Evolutionary conservation across 768 basidiomycete genomes (phyloP).

Genomic region (Nidularia sp.): DNA sequence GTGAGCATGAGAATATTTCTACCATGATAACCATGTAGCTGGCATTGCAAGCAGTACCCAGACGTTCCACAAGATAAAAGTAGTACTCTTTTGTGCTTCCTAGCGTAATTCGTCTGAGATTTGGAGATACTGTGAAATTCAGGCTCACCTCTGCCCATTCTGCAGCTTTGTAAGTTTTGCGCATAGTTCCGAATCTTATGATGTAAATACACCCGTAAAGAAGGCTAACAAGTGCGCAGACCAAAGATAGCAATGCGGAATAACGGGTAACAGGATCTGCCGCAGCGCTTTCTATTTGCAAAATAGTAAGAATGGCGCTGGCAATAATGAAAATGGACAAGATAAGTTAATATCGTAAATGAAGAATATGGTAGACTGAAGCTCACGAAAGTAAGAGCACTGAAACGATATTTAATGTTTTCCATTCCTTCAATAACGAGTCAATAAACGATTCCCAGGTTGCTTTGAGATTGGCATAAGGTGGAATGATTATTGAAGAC

Average conservation of each 20-base stretch:
- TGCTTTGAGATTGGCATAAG: conserved; percentile 13
- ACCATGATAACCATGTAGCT: conserved; percentile 63
- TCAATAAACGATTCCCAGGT: conserved; percentile 26
- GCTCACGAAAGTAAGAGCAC: conserved; percentile 25
- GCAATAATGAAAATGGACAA: too few species aligned
- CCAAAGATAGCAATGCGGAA: conserved; percentile 50
- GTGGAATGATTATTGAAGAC: conserved; percentile 8
- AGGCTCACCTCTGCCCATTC: conserved; percentile 54
- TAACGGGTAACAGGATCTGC: conserved; percentile 53
- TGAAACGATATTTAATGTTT: conserved; percentile 29
- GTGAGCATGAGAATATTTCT: neutral
- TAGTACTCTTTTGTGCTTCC: conserved; percentile 43
- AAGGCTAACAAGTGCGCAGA: conserved; percentile 59
- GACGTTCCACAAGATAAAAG: conserved; percentile 49
- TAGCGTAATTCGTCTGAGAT: conserved; percentile 10
- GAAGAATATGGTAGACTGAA: too few species aligned
- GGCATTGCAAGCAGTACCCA: conserved; percentile 68
- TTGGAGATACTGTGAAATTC: neutral
- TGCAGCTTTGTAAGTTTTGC: conserved; percentile 57
- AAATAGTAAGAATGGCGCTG: conserved; percentile 29
- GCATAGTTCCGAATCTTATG: conserved; percentile 61
- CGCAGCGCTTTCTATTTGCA: conserved; percentile 34
- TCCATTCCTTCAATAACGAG: conserved; percentile 27
- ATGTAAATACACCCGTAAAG: conserved; percentile 65
- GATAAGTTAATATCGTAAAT: too few species aligned